Evolutionary conservation across 257 asterid genomes (phyloP).

Genomic region (Vinca minor): DNA sequence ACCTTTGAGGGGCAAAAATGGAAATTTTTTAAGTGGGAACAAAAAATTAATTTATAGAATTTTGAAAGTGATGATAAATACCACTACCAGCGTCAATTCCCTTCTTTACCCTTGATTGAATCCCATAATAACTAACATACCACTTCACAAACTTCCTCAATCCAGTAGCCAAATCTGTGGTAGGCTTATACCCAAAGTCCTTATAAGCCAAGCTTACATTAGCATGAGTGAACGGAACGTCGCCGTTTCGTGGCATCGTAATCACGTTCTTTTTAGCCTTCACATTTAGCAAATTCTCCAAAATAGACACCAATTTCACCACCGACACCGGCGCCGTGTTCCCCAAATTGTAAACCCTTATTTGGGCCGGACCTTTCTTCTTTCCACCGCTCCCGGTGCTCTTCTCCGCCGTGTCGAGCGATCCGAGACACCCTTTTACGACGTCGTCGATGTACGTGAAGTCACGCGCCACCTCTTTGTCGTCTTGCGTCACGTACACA

Average conservation of each 20-base stretch:
- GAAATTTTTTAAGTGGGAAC: constrained; percentile 4
- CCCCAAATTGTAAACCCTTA: constrained; percentile 84
- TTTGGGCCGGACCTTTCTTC: constrained; percentile 76
- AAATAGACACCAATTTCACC: constrained; percentile 65
- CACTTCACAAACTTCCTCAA: constrained; percentile 80
- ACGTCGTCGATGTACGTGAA: constrained; percentile 91
- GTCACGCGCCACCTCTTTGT: constrained; percentile 96
- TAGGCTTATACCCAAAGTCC: constrained; percentile 84
- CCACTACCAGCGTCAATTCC: constrained; percentile 26
- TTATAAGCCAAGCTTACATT: constrained; percentile 74
- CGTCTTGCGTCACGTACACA: constrained; percentile 61
- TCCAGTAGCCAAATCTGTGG: constrained; percentile 78
- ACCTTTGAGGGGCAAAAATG: background rate
- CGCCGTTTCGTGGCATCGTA: constrained; percentile 92
- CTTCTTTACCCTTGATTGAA: constrained; percentile 62
- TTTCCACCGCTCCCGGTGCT: constrained; percentile 90
- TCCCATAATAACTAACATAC: constrained; percentile 82
- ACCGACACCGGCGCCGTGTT: constrained; percentile 93
- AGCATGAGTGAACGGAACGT: constrained; percentile 94
- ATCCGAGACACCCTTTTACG: constrained; percentile 82
- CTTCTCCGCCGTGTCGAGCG: constrained; percentile 94
- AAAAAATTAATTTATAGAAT: background rate
- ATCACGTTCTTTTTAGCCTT: constrained; percentile 71
- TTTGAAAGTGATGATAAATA: background rate
- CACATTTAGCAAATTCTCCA: constrained; percentile 45